phyloP scores from a whole-genome alignment of 2,329 filamentous ascomycete species.

The Colletotrichum paranaense region DNA sequence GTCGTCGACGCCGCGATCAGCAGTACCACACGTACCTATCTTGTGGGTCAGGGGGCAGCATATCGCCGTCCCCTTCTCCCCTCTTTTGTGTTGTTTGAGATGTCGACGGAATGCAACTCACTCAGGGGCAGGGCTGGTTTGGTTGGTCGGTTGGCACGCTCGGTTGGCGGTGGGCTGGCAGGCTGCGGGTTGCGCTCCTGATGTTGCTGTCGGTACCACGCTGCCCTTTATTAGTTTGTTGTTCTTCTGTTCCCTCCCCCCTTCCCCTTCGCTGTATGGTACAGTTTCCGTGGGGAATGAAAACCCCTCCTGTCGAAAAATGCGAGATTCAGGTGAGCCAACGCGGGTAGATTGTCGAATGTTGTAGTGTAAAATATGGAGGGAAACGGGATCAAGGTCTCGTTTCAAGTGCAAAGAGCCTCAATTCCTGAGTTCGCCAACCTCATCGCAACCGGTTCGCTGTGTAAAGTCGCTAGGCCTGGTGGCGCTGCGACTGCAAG shows the following conservation, averaged over 20 bases:
- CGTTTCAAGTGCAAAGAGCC: slow-evolving; percentile 15
- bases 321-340: slow-evolving; percentile 36
- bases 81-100: not conserved
- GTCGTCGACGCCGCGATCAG: not conserved
- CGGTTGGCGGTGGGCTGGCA: not conserved
- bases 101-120: slow-evolving; percentile 9
- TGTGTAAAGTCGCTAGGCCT: not conserved
- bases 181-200: slow-evolving; percentile 1
- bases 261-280: not conserved
- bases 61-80: not conserved
- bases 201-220: not conserved
- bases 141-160: not conserved
- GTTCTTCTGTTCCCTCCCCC: not conserved
- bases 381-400: not conserved
- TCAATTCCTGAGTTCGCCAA: not conserved
- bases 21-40: not conserved
- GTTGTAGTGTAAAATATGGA: slow-evolving; percentile 12
- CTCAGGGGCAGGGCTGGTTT: not conserved
- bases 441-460: slow-evolving; percentile 5
- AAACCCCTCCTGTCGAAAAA: slow-evolving; percentile 11
- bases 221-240: not conserved
- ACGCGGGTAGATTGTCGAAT: slow-evolving; percentile 34
- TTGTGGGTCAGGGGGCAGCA: slow-evolving; percentile 2
- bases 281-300: slow-evolving; percentile 27
- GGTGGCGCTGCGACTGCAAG: not conserved